Conservation (phyloP, 2,329 filamentous ascomycete genomes). For the Cercospora brassicicola region DNA sequence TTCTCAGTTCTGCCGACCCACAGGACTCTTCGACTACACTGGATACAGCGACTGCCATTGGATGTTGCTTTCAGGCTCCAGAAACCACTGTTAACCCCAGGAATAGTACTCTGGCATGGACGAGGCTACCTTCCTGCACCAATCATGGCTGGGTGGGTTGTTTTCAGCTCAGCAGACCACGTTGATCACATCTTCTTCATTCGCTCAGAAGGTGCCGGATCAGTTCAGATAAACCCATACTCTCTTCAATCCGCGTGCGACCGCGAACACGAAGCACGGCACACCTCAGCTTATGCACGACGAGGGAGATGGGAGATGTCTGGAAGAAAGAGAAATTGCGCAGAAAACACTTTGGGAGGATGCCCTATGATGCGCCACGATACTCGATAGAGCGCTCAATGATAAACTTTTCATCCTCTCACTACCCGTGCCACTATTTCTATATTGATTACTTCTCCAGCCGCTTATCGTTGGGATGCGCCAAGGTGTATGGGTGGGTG, state of each 20-base stretch:
- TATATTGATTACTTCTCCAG: not conserved
- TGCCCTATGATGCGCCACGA: not conserved
- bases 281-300: not conserved
- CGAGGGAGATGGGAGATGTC: not conserved
- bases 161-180: slow-evolving; percentile 23
- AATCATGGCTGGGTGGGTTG: slow-evolving; percentile 17
- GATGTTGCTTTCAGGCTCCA: slow-evolving; percentile 17
- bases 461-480: not conserved
- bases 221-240: slow-evolving; percentile 28
- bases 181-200: slow-evolving; percentile 39
- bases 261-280: not conserved
- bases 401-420: not conserved
- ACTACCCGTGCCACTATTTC: not conserved
- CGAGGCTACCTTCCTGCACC: slow-evolving; percentile 17
- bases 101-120: slow-evolving; percentile 21
- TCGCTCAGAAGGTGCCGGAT: slow-evolving; percentile 35
- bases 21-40: slow-evolving; percentile 21
- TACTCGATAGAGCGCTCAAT: slow-evolving; percentile 8
- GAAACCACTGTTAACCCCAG: slow-evolving; percentile 7
- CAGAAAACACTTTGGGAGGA: slow-evolving; percentile 7
- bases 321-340: slow-evolving; percentile 12
- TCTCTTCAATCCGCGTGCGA: not conserved
- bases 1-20: slow-evolving; percentile 27
- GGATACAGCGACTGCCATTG: slow-evolving; percentile 22
- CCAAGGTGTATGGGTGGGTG: slow-evolving; percentile 2